Base-by-base conservation (phyloP, 2,329 filamentous ascomycete genomes). In the Aspergillus flavus region DNA sequence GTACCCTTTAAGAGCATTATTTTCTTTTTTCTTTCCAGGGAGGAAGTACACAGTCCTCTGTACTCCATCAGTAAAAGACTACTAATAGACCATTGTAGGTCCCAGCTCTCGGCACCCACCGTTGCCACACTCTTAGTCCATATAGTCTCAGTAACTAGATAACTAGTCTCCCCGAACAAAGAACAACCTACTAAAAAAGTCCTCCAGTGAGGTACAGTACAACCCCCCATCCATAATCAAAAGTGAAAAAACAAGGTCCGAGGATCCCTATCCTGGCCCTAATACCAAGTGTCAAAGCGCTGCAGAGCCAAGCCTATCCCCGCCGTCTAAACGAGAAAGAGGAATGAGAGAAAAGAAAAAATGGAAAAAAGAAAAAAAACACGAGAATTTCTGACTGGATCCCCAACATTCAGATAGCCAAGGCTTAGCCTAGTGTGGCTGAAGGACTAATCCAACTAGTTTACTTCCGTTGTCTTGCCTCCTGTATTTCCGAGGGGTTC, bases 261-360 rank as follows among this genome's bases (percentile, higher is more conserved):
- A 65, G 59, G 53, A 68, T 65, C 55, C 56, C 39, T 63, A 66
- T 62, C 59, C 67, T 59, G 62, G 62, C 56, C 46, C 57, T 41
- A 48, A 53, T 41, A 41, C 58, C 58, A 56, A 61, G 55, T 36
- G 66, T 69, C 67, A 65, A 69, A 65, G 66, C 67, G 66, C 64
- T 66, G 66, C 66, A 68, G 64, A 68, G 67, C 67, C 67, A 69
- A 68, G 64, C 61, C 55, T 43, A 54, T 64, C 63, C 61, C 66
- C 64, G 59, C 64, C 59, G 52, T 61, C 58, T 57, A 30, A 45
- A 43, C 34, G 34, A 21, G 26, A 23, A 64, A 45, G 52, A 28
- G 50, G 50, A 10, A 23, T 58, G 46, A 52, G 14, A 11, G 7
- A 12, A 32, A n/a, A 4, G 4, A 2, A n/a, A n/a, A 52, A 52